Percentiles rank a stretch among this genome's conserved stretches.
Conservation (phyloP, 129 eudicot species). For the Helianthus annuus region HanXRQr2.0-SUNRISE NC_035433.2:7078821-7079320, state of each 20-base stretch:
- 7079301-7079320: slow-evolving; percentile 47
- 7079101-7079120: slow-evolving; percentile 31
- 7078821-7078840: no score
- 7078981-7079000: no score
- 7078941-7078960: no score
- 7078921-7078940: no score
- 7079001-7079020: neutral
- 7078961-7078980: no score
- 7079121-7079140: slow-evolving; percentile 22
- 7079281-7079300: slow-evolving; percentile 40
- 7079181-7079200: slow-evolving; percentile 18
- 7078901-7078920: no score
- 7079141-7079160: slow-evolving; percentile 23
- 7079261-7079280: slow-evolving; percentile 30
- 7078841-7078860: no score
- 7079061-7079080: slow-evolving; percentile 6
- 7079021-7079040: neutral
- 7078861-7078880: no score
- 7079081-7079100: slow-evolving; percentile 27
- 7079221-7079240: slow-evolving; percentile 22
- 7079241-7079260: slow-evolving; percentile 37
- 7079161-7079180: slow-evolving; percentile 11
- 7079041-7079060: slow-evolving; percentile 18
- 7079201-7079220: slow-evolving; percentile 38
- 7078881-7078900: no score